phyloP scores from a whole-genome alignment of 1,139 yeast genomes.

The Magnusiomyces tetraspermus region DNA sequence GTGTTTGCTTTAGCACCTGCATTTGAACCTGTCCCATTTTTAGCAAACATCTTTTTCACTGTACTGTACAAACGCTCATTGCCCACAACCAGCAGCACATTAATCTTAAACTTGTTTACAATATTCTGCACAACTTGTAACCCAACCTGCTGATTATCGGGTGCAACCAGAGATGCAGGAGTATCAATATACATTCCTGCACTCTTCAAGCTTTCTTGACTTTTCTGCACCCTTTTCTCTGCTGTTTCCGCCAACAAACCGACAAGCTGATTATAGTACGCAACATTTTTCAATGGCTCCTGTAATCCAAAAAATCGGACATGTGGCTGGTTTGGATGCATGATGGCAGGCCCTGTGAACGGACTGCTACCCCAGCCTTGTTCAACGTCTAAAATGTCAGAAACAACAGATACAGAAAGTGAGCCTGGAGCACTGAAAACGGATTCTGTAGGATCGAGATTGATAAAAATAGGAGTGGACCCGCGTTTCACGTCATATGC shows the following conservation, averaged over 20 bases:
- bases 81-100: conserved; percentile 33
- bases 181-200: conserved; percentile 77
- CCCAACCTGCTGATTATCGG: conserved; percentile 32
- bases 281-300: conserved; percentile 47
- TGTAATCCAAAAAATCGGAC: conserved; percentile 75
- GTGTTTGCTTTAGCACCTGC: background rate
- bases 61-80: conserved; percentile 51
- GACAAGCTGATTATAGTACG: conserved; percentile 48
- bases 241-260: conserved; percentile 53
- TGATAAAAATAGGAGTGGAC: conserved; percentile 57
- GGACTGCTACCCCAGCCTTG: conserved; percentile 78
- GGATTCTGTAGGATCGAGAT: conserved; percentile 73
- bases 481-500: conserved; percentile 71
- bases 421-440: conserved; percentile 79
- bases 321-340: conserved; percentile 81
- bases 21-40: too few relatives aligned
- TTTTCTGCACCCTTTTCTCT: conserved; percentile 42
- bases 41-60: conserved; percentile 46
- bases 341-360: conserved; percentile 75
- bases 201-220: conserved; percentile 44
- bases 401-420: conserved; percentile 71
- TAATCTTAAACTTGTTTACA: conserved; percentile 49
- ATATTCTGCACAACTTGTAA: conserved; percentile 47
- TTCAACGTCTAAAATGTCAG: conserved; percentile 73
- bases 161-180: conserved; percentile 37